Evolutionary conservation across 257 asterid genomes (phyloP).

Genomic region (Nicotiana tabacum): DNA sequence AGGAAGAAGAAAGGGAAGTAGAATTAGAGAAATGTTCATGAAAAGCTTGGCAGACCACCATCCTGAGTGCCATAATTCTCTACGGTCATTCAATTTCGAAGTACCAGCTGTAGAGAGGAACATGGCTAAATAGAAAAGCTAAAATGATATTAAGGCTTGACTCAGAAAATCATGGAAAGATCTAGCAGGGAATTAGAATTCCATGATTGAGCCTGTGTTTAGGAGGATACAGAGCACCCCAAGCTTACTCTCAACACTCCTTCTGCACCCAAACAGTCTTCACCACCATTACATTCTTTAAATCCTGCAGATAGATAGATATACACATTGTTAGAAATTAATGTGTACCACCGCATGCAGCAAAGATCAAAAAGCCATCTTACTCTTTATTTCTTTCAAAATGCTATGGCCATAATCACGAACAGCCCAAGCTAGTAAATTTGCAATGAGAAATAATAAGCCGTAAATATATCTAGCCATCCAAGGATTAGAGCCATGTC

Average conservation of each 20-base stretch:
- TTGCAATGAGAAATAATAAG: slow-evolving; percentile 35
- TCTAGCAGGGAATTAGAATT: too few relatives aligned
- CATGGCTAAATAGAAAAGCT: slow-evolving; percentile 45
- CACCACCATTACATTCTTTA: slow-evolving; percentile 44
- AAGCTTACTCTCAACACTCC: slow-evolving; percentile 50
- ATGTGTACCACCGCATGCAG: not conserved
- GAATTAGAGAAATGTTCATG: slow-evolving; percentile 25
- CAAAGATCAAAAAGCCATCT: not conserved
- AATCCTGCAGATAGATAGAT: slow-evolving; percentile 25
- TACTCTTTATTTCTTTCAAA: slow-evolving; percentile 37
- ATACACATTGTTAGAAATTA: not conserved
- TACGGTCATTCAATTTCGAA: slow-evolving; percentile 30
- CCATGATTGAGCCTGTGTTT: too few relatives aligned
- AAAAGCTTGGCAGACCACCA: slow-evolving; percentile 47
- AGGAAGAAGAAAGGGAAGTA: slow-evolving; percentile 40
- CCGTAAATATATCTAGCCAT: slow-evolving; percentile 53
- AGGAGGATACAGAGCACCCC: slow-evolving; percentile 49
- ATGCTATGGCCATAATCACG: slow-evolving; percentile 42
- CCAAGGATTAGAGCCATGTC: slow-evolving; percentile 53
- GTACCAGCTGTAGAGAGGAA: slow-evolving; percentile 52
- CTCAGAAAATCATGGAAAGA: not conserved
- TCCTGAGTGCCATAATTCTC: slow-evolving; percentile 48
- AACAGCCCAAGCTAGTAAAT: slow-evolving; percentile 50
- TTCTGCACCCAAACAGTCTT: slow-evolving; percentile 49
- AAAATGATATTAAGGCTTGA: slow-evolving; percentile 25